Evolutionary conservation across 306 rosid genomes (phyloP).

Genomic region (Bauhinia variegata): DNA sequence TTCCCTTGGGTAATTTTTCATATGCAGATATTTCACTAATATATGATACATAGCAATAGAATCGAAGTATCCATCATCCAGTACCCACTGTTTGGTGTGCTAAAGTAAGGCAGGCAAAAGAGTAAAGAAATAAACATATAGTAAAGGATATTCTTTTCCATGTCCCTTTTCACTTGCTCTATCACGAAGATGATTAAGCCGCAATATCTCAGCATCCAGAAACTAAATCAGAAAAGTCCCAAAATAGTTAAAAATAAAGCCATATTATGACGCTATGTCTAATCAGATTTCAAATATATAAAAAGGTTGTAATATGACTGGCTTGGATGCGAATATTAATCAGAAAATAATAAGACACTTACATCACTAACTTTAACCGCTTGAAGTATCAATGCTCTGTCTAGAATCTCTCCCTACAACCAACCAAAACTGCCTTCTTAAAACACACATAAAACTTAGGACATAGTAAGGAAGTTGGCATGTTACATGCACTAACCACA

Average conservation of each 20-base stretch:
- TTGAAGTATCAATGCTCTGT: conserved; percentile 71
- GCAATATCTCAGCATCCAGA: conserved; percentile 70
- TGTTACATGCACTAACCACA: conserved; percentile 67
- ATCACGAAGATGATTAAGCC: conserved; percentile 73
- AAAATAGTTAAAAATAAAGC: conserved; percentile 22
- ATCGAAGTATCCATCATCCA: conserved; percentile 6
- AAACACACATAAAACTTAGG: conserved; percentile 29
- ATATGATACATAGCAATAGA: conserved; percentile 30
- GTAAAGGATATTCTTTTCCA: conserved; percentile 92
- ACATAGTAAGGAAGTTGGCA: conserved; percentile 32
- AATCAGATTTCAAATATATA: conserved; percentile 31
- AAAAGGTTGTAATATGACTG: conserved; percentile 7
- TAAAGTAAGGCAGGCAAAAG: neutral
- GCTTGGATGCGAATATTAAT: conserved; percentile 6
- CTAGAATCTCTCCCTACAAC: conserved; percentile 77
- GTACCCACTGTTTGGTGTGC: conserved; percentile 16
- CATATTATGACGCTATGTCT: conserved; percentile 16
- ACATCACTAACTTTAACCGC: conserved; percentile 80
- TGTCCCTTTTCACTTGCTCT: conserved; percentile 89
- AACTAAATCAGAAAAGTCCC: conserved; percentile 52
- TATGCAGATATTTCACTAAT: conserved; percentile 19
- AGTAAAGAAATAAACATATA: conserved; percentile 31
- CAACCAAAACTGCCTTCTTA: conserved; percentile 35
- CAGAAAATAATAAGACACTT: conserved; percentile 42
- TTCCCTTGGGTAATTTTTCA: neutral